Evolutionary conservation across 768 basidiomycete species (phyloP), one percentile per base, ranked within the genome.

Genomic region (Xerocomellus dryophilus): DNA sequence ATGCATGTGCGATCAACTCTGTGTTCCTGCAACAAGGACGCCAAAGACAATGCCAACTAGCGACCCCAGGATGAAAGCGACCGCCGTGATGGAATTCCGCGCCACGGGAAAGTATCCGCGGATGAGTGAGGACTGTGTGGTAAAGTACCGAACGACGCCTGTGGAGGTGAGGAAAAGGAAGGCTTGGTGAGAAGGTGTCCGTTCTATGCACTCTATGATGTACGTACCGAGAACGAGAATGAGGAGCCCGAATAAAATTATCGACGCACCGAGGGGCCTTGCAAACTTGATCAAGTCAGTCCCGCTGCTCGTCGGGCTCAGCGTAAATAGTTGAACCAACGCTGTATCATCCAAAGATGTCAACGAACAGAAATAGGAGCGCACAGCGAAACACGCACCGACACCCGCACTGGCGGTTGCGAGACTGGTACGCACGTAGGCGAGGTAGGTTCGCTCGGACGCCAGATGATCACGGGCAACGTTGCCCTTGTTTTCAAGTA

Each of bases 391-490:
- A 32, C 23, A 74, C 81, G 59, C 51, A 83, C 82, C 83, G 34
- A 86, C 81, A 31, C 83, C 84, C 5, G 81, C 72, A 2, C 81
- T 77, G 4, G 82, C 79, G 35, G 84, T 73, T 1, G 81, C 78
- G 43, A 86, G 71, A 61, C 83, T 84, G 3, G 84, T 86, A n/a
- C 84, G 75, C 45, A 83, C 72, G 58, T 85, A 86, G 12, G 84
- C 82, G 35, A 86, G 69, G 60, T 82, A 85, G 2, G 84, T 85
- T 43, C 84, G 72, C 60, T 85, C 84, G 15, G 77, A 80, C 2
- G 84, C 84, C 1, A 85, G 71, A 60, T 86, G 84, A 59, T 86
- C 84, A 10, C 84, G 76, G 8, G 84, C 84, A 3, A 83, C 81
- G 57, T 79, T 84, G 9, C 84, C 84, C 20, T 76, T 75, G 63